Percentiles rank a stretch among this genome's conserved stretches.
phyloP scores from a whole-genome alignment of 2,329 filamentous ascomycete species.

The Lithohypha guttulata region DNA sequence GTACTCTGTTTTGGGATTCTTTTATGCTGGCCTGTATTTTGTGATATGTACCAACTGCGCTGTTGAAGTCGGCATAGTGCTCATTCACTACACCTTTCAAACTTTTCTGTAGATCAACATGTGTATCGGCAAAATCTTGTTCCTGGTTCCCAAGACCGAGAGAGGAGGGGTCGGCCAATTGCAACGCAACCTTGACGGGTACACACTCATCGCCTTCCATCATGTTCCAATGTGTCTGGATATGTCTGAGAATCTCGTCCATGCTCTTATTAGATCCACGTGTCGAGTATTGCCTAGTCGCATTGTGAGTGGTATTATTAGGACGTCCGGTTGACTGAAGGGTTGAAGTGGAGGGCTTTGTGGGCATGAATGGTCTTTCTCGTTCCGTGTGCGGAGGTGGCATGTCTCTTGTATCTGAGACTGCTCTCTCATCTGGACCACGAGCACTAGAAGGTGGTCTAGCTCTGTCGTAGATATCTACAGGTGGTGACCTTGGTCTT shows the following conservation, averaged over 20 bases:
- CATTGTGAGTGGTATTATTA: background rate
- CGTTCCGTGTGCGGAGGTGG: slow-evolving; percentile 10
- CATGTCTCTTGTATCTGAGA: slow-evolving; percentile 11
- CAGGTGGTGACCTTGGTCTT: background rate
- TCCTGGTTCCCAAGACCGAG: slow-evolving; percentile 85
- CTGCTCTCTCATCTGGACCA: slow-evolving; percentile 13
- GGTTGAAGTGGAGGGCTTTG: slow-evolving; percentile 12
- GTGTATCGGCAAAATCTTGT: slow-evolving; percentile 69
- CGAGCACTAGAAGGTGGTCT: slow-evolving; percentile 15
- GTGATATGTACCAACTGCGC: slow-evolving; percentile 96
- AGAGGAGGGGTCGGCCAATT: slow-evolving; percentile 87
- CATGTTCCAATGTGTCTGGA: slow-evolving; percentile 80
- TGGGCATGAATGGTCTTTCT: slow-evolving; percentile 7
- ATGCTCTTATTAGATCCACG: slow-evolving; percentile 18
- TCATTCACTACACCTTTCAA: slow-evolving; percentile 95
- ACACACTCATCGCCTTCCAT: slow-evolving; percentile 84
- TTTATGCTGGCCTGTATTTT: slow-evolving; percentile 94
- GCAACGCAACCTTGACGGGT: slow-evolving; percentile 86
- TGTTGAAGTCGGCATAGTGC: slow-evolving; percentile 98
- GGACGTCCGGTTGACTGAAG: slow-evolving; percentile 4
- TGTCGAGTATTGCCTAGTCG: slow-evolving; percentile 12
- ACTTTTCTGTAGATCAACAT: slow-evolving; percentile 80
- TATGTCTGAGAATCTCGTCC: slow-evolving; percentile 36
- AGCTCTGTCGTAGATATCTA: slow-evolving; percentile 18
- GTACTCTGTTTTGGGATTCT: slow-evolving; percentile 73